These are phyloP conservation scores for Dimargaris cristalligena DNA, from an alignment of 192 early-diverging fungal genomes.

Conservation along the genomic window DNA sequence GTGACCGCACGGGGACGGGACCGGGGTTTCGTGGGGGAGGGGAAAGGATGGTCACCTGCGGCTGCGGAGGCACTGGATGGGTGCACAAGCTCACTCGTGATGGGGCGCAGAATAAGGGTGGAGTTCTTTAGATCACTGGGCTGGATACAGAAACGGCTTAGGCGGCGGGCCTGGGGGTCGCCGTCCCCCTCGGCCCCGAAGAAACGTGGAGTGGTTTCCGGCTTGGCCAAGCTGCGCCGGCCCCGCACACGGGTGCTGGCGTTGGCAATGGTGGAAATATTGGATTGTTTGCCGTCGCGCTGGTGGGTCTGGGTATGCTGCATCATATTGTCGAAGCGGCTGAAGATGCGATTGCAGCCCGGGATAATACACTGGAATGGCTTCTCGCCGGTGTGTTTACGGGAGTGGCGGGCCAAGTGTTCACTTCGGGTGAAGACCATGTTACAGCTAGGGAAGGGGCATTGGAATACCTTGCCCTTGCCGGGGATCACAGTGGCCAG, in stretches of 20 bases:
- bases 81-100: conserved; percentile 6
- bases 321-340: conserved; percentile 70
- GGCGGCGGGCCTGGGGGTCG: conserved; percentile 7
- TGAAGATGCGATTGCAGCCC: conserved; percentile 44
- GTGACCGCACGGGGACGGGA: background rate
- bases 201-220: background rate
- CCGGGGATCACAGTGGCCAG: conserved; percentile 1
- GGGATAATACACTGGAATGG: conserved; percentile 54
- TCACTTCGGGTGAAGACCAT: conserved; percentile 25
- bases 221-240: conserved; percentile 13
- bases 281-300: conserved; percentile 25
- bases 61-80: background rate
- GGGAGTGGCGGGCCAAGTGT: conserved; percentile 30
- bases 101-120: conserved; percentile 7
- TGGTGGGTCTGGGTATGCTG: conserved; percentile 59
- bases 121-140: conserved; percentile 5
- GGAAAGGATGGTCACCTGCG: too few relatives aligned
- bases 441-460: conserved; percentile 1
- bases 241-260: conserved; percentile 25
- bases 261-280: conserved; percentile 32
- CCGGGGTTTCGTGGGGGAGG: background rate
- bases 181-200: background rate
- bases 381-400: conserved; percentile 40
- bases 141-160: conserved; percentile 8
- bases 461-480: conserved; percentile 11